These are phyloP conservation scores for Aspergillus novoparasiticus DNA, from an alignment of 2,329 filamentous ascomycete species.

Conservation along the genomic window DNA sequence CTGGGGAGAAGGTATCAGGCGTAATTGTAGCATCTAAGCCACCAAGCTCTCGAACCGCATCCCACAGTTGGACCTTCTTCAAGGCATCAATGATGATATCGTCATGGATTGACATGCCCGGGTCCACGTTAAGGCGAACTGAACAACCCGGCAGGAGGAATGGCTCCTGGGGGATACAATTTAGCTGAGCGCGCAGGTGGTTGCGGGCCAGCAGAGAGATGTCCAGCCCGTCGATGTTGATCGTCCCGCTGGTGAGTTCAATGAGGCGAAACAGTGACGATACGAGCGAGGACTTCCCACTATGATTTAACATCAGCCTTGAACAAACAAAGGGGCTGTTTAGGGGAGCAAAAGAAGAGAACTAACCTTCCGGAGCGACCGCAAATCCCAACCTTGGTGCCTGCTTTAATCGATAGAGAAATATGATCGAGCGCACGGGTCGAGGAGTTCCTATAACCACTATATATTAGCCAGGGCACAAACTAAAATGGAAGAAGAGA, in stretches of 20 bases:
- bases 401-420: neutral
- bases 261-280: neutral
- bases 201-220: neutral
- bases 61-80: neutral
- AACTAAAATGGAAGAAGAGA: slow-evolving; percentile 16
- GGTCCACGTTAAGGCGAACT: neutral
- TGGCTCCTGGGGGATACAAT: neutral
- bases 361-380: neutral
- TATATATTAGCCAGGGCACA: slow-evolving; percentile 4
- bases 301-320: neutral
- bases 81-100: neutral
- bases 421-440: neutral
- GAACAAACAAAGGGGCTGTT: neutral
- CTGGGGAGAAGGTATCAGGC: neutral
- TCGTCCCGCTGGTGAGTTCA: neutral
- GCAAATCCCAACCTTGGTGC: neutral
- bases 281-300: neutral
- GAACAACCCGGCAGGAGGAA: neutral
- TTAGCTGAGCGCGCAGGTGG: neutral
- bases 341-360: neutral
- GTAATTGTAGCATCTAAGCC: neutral
- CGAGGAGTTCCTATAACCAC: neutral
- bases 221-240: neutral
- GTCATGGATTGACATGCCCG: neutral
- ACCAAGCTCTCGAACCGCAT: neutral